Conservation (phyloP, 495 filamentous ascomycete genomes). For the Zalerion maritima region DNA sequence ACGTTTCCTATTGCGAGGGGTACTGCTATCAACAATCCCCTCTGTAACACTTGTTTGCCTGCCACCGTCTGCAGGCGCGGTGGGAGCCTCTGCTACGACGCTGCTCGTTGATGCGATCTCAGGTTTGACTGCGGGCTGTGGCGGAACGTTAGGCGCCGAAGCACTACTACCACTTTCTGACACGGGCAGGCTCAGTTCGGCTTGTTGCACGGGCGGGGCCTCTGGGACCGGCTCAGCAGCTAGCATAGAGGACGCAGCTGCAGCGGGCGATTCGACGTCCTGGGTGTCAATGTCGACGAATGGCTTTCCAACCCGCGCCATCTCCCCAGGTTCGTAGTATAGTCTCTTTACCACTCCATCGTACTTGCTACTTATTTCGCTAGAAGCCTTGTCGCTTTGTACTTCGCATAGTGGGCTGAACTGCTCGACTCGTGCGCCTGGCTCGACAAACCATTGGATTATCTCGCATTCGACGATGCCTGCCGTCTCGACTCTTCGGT, state of each 20-base stretch:
- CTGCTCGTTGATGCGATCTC: too few species aligned
- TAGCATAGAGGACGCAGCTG: constrained; percentile 15
- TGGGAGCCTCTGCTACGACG: too few species aligned
- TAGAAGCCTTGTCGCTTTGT: constrained; percentile 95
- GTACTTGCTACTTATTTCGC: constrained; percentile 93
- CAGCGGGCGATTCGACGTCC: constrained; percentile 27
- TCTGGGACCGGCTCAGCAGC: constrained; percentile 7
- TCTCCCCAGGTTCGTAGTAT: constrained; percentile 89
- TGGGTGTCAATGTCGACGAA: constrained; percentile 66
- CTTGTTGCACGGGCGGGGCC: background rate
- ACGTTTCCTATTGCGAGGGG: constrained; percentile 38
- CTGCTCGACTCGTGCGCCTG: constrained; percentile 89
- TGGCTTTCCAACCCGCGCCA: constrained; percentile 82
- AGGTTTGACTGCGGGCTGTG: too few species aligned
- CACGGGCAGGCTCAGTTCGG: background rate
- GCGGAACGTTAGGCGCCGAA: too few species aligned
- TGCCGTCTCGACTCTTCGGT: constrained; percentile 21
- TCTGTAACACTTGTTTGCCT: too few species aligned
- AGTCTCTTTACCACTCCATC: constrained; percentile 93
- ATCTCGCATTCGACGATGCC: constrained; percentile 97
- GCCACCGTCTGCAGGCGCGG: too few species aligned
- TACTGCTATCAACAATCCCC: too few species aligned
- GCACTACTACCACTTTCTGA: too few species aligned
- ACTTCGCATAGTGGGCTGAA: constrained; percentile 97
- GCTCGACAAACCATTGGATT: constrained; percentile 98